Base-by-base conservation (phyloP, 2,329 filamentous ascomycete species). In the Akanthomyces dipterigenus region DNA sequence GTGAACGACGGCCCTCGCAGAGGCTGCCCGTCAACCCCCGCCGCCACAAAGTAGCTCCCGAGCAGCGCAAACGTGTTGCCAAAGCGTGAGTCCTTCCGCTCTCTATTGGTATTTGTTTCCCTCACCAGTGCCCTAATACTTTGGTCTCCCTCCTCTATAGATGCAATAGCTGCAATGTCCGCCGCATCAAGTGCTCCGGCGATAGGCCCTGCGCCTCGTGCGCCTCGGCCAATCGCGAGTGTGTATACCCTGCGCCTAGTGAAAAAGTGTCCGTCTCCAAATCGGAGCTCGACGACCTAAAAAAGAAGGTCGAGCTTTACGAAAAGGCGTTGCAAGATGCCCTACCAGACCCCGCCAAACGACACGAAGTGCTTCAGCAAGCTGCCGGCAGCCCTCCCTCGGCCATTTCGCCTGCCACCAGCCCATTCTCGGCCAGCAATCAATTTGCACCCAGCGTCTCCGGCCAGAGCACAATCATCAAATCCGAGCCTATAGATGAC, bases 141-240 rank as follows among this genome's bases (percentile, higher is more conserved):
- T 36, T 58, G 9, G 4, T 9, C 16, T 56, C 7, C 49, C 16
- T 16, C 24, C n/a, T 63, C n/a, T 28, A 20, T 62, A 82, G 80
- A 62, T 82, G 80, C 72, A 82, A 82, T 66, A 76, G 71, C 67
- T 82, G 80, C 71, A 82, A 82, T 70, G 67, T 81, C 50, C 77
- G 79, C 49, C 76, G 80, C 62, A 78, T 81, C 68, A 82, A 80
- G 65, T 82, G 80, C 69, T 81, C 78, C 14, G 80, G 80, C 50
- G 75, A 79, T 4, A 69, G 67, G n/a, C 80, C 80, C 0, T 82
- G 80, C 66, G 67, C 68, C 45, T 77, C 80, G 64, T 82, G 80
- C 65, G 65, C 67, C 26, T 71, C 71, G 40, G 70, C 76, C 34
- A 73, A 75, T 36, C 73, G 80, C 61, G 75, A 78, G 11, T 82